Evolutionary conservation across 2,329 filamentous ascomycete species (phyloP).

Genomic region (Salinomyces thailandicus): DNA sequence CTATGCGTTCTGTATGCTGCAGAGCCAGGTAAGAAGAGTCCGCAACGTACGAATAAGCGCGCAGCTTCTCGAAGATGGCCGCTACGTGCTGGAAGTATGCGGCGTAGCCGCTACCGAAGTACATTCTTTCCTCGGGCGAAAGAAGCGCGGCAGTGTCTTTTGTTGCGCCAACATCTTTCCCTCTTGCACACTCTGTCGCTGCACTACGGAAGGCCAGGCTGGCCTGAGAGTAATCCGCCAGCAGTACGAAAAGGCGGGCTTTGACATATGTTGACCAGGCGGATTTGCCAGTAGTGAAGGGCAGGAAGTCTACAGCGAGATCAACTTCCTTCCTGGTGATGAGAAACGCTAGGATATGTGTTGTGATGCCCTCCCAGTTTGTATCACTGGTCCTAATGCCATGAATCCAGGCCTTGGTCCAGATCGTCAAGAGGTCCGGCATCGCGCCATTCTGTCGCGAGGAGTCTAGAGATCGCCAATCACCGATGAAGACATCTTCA

Average conservation of each 20-base stretch:
- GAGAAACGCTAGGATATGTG: conserved; percentile 34
- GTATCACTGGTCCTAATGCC: conserved; percentile 28
- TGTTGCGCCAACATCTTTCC: conserved; percentile 16
- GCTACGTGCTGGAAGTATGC: conserved; percentile 83
- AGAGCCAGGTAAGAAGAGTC: conserved; percentile 57
- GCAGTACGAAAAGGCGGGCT: conserved; percentile 64
- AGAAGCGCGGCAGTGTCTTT: conserved; percentile 51
- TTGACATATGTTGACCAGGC: conserved; percentile 66
- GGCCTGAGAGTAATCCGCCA: conserved; percentile 63
- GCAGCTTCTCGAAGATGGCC: conserved; percentile 66
- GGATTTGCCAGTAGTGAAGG: conserved; percentile 41
- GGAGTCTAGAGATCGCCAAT: conserved; percentile 25
- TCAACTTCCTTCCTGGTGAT: conserved; percentile 33
- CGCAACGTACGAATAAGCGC: conserved; percentile 67
- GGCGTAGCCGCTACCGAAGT: conserved; percentile 61
- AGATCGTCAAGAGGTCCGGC: conserved; percentile 32
- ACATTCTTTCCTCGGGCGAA: conserved; percentile 59
- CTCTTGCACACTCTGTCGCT: conserved; percentile 47
- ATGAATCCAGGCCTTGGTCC: conserved; percentile 36
- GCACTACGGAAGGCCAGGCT: conserved; percentile 56
- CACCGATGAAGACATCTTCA: conserved; percentile 31
- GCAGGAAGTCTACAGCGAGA: conserved; percentile 54
- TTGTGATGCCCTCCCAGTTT: conserved; percentile 28
- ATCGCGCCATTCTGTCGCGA: conserved; percentile 5
- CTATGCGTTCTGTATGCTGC: conserved; percentile 11